Conservation (phyloP, 1,139 yeast genomes). For the Sugiyamaella japonica region DNA sequence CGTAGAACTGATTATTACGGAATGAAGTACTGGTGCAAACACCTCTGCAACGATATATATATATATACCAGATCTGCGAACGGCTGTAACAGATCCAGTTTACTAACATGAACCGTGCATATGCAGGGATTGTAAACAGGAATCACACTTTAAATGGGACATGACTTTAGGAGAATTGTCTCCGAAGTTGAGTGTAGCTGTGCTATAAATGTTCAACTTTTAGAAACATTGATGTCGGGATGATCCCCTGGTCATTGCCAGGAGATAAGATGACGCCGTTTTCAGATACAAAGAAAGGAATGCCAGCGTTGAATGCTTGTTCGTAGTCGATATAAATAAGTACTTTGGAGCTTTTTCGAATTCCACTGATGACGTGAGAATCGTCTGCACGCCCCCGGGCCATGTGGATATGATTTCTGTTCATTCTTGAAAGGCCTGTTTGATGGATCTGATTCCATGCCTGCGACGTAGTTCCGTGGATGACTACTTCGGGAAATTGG, state of each 20-base stretch:
- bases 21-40: neutral
- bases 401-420: conserved; percentile 81
- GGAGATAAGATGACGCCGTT: conserved; percentile 75
- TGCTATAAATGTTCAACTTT: conserved; percentile 30
- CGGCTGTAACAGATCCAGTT: neutral
- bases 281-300: conserved; percentile 60
- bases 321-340: conserved; percentile 61
- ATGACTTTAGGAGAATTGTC: too few species aligned
- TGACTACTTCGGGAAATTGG: conserved; percentile 50
- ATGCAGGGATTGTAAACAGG: neutral
- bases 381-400: conserved; percentile 49
- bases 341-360: conserved; percentile 60
- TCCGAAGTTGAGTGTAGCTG: too few species aligned
- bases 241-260: conserved; percentile 58
- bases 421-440: conserved; percentile 69
- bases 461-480: conserved; percentile 76
- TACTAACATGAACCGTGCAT: neutral
- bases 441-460: conserved; percentile 53
- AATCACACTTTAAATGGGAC: too few species aligned
- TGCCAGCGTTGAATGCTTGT: conserved; percentile 48
- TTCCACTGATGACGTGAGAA: conserved; percentile 62
- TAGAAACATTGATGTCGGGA: conserved; percentile 50
- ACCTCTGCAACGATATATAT: neutral
- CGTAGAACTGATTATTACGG: neutral
- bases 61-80: neutral